A percentile compares a stretch with the other conserved stretches of the same genome.
phyloP scores from a whole-genome alignment of 768 basidiomycete genomes.

The Neoboletus magnificus region DNA sequence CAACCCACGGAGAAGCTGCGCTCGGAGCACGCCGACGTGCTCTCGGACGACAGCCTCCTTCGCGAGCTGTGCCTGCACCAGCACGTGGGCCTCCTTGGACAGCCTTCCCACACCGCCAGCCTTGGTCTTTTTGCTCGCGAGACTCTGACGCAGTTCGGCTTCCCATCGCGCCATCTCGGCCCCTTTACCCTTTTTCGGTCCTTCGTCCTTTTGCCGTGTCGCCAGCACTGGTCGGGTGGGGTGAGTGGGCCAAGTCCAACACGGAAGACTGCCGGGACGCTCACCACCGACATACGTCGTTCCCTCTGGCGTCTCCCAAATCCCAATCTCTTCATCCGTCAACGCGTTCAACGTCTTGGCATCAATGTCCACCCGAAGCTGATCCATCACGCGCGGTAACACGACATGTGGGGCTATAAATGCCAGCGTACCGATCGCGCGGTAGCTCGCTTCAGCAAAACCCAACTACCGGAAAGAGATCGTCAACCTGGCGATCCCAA shows the following conservation, averaged over 20 bases:
- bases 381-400: slow-evolving; percentile 67
- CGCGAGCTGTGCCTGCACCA: slow-evolving; percentile 79
- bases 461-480: slow-evolving; percentile 33
- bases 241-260: too few species aligned
- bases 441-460: slow-evolving; percentile 67
- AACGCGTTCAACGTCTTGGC: slow-evolving; percentile 55
- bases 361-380: slow-evolving; percentile 64
- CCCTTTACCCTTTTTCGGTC: slow-evolving; percentile 73
- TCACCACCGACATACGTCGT: slow-evolving; percentile 76
- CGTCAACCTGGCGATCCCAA: background rate
- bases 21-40: slow-evolving; percentile 53
- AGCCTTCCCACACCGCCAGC: slow-evolving; percentile 39
- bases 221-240: slow-evolving; percentile 50
- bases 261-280: too few species aligned
- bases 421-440: slow-evolving; percentile 68
- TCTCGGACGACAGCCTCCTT: slow-evolving; percentile 72
- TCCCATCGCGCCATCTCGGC: slow-evolving; percentile 95
- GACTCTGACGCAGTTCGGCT: slow-evolving; percentile 80
- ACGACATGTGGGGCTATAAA: slow-evolving; percentile 74
- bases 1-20: slow-evolving; percentile 62
- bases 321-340: slow-evolving; percentile 69
- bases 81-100: slow-evolving; percentile 80
- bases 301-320: slow-evolving; percentile 87
- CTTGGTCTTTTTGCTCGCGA: slow-evolving; percentile 72
- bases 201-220: slow-evolving; percentile 50